Conservation (phyloP, 768 basidiomycete species). For the Lactarius quietus region DNA sequence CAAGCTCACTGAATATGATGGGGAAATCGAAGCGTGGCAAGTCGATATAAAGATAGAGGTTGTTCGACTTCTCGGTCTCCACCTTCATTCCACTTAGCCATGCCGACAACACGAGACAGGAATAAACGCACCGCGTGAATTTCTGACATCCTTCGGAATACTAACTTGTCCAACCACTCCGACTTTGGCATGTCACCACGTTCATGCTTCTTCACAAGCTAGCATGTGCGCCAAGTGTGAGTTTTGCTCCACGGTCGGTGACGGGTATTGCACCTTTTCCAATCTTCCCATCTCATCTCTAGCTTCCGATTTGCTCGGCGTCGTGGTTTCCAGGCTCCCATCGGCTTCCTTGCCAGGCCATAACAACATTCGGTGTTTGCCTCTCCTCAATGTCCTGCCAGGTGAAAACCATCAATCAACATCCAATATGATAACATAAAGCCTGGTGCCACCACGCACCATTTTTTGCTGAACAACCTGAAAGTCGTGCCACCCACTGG, state of each 20-base stretch:
- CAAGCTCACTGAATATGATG: constrained; percentile 90
- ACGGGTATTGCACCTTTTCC: constrained; percentile 62
- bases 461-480: constrained; percentile 88
- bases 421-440: background rate
- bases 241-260: no score
- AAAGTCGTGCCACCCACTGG: constrained; percentile 93
- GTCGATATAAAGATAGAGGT: constrained; percentile 95
- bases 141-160: constrained; percentile 93
- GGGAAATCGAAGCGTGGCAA: constrained; percentile 96
- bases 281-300: constrained; percentile 94
- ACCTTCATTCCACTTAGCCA: constrained; percentile 44
- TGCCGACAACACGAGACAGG: background rate
- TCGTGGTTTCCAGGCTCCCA: constrained; percentile 72
- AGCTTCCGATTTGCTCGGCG: constrained; percentile 79
- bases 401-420: background rate
- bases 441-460: constrained; percentile 43
- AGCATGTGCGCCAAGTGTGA: background rate
- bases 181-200: constrained; percentile 89
- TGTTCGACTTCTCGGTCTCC: constrained; percentile 87
- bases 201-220: constrained; percentile 95
- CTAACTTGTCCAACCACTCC: constrained; percentile 93
- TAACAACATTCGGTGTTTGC: constrained; percentile 83
- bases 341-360: constrained; percentile 87
- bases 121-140: constrained; percentile 72
- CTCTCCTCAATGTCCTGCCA: constrained; percentile 78